Evolutionary conservation across 805 yeast species (phyloP).

Genomic region (Yamadazyma sp.): DNA sequence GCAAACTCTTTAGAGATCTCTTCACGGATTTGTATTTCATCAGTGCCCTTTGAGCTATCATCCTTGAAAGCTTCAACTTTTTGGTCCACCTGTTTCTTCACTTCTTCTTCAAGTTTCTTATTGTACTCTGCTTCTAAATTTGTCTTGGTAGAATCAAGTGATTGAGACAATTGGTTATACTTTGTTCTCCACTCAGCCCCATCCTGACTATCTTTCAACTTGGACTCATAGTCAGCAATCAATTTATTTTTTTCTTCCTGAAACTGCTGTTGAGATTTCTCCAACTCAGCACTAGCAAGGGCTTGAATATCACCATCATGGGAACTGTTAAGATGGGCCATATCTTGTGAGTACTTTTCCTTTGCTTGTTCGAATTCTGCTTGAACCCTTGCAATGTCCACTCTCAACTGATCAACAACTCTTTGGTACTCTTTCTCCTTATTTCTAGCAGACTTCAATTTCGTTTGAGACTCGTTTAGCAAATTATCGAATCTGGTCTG

Average conservation of each 20-base stretch:
- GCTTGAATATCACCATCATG: background rate
- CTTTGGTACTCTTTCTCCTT: conserved; percentile 19
- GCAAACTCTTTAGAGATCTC: conserved; percentile 5
- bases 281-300: conserved; percentile 13
- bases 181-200: conserved; percentile 18
- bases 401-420: conserved; percentile 25
- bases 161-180: conserved; percentile 20
- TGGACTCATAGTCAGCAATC: conserved; percentile 11
- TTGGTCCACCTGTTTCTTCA: conserved; percentile 14
- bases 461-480: conserved; percentile 26
- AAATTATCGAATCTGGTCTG: conserved; percentile 31
- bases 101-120: conserved; percentile 22
- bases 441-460: conserved; percentile 24
- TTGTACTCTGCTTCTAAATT: conserved; percentile 21
- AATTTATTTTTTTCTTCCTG: conserved; percentile 11
- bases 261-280: conserved; percentile 14
- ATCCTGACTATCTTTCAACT: conserved; percentile 14
- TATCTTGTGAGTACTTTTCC: conserved; percentile 14
- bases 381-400: conserved; percentile 19
- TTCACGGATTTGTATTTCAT: conserved; percentile 9
- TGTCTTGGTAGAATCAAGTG: conserved; percentile 13
- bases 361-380: conserved; percentile 14
- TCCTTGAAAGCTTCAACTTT: conserved; percentile 22
- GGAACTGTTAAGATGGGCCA: conserved; percentile 2
- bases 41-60: conserved; percentile 15